These are phyloP conservation scores for Euryodendron excelsum DNA, from an alignment of 148 eudicot species.

Conservation along the genomic window DNA sequence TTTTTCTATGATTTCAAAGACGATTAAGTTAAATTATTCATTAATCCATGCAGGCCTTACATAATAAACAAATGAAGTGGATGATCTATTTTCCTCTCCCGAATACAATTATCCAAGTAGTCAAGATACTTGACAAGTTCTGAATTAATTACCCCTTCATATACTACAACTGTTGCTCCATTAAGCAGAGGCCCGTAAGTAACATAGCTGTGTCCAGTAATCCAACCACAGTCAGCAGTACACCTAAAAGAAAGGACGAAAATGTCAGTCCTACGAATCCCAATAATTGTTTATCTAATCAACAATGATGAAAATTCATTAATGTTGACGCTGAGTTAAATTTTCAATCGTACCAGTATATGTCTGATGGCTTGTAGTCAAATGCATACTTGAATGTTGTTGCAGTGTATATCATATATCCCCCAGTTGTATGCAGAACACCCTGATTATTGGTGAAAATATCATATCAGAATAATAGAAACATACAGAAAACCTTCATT, in stretches of 20 bases:
- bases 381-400: slow-evolving; percentile 97
- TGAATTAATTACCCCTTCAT: slow-evolving; percentile 76
- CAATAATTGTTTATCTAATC: slow-evolving; percentile 6
- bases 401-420: slow-evolving; percentile 97
- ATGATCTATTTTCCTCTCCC: neutral
- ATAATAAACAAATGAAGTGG: neutral
- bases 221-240: slow-evolving; percentile 99
- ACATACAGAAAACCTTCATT: slow-evolving; percentile 3
- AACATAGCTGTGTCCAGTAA: slow-evolving; percentile 98
- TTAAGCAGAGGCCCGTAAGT: slow-evolving; percentile 98
- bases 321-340: neutral
- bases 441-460: slow-evolving; percentile 51
- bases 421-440: slow-evolving; percentile 97
- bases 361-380: slow-evolving; percentile 88
- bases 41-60: neutral
- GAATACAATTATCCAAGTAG: neutral
- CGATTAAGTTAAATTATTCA: neutral
- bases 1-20: neutral
- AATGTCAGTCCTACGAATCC: neutral
- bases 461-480: slow-evolving; percentile 5
- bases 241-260: slow-evolving; percentile 50
- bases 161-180: slow-evolving; percentile 80
- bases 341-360: slow-evolving; percentile 67
- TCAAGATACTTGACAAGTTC: neutral
- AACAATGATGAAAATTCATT: neutral